Evolutionary conservation across 2,329 filamentous ascomycete species (phyloP).

Genomic region (Fusarium luffae): DNA sequence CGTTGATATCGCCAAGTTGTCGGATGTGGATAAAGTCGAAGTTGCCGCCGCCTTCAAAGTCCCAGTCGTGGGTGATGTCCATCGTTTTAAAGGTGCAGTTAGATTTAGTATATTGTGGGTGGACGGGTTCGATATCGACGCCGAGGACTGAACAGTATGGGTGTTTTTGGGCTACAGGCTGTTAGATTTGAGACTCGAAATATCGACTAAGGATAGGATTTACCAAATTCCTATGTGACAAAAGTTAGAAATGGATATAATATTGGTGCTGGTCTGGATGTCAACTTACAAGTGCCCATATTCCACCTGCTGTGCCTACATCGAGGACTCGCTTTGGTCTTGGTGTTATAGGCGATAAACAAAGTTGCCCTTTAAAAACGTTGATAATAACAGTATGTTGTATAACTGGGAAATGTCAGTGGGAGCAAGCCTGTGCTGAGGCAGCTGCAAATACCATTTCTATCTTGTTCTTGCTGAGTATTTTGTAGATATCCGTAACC

Average conservation of each 20-base stretch:
- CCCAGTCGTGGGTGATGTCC: constrained; percentile 39
- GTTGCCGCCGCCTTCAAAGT: constrained; percentile 20
- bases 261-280: background rate
- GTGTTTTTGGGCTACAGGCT: constrained; percentile 31
- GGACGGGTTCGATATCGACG: constrained; percentile 36
- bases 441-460: constrained; percentile 34
- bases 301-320: constrained; percentile 37
- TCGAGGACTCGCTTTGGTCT: constrained; percentile 36
- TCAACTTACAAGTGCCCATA: constrained; percentile 35
- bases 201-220: background rate
- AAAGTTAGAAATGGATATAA: constrained; percentile 3
- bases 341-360: constrained; percentile 32
- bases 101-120: constrained; percentile 27
- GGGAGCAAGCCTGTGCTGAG: background rate
- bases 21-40: constrained; percentile 38
- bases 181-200: constrained; percentile 7
- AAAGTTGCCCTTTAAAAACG: constrained; percentile 37
- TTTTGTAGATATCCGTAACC: constrained; percentile 38
- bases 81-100: constrained; percentile 35
- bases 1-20: constrained; percentile 33
- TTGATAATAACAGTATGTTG: constrained; percentile 39
- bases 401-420: constrained; percentile 34
- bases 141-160: constrained; percentile 37
- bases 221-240: constrained; percentile 36
- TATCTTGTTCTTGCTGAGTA: constrained; percentile 42